Evolutionary conservation across 2,329 filamentous ascomycete species (phyloP), one percentile per base, ranked within the genome.

Genomic region (Pseudocercospora vitis): DNA sequence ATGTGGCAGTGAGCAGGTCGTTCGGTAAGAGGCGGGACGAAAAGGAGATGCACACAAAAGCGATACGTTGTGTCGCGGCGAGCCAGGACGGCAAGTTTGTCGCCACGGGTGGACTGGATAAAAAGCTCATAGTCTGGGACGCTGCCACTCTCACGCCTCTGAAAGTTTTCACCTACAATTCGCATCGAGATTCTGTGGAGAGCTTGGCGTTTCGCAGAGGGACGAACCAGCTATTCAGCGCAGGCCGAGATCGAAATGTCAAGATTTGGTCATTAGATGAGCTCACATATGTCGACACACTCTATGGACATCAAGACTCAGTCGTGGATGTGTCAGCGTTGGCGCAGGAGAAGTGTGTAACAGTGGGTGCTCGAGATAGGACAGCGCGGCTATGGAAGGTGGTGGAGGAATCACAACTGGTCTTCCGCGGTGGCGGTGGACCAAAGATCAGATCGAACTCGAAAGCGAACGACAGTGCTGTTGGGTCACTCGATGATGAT

Each of bases 331-430:
- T 99, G 50, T 88, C 89, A 59, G 87, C 89, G 18, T 80, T 95
- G 58, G 85, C 87, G 1, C 85, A 91, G 63, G 94, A 97, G 71
- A 86, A 90, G 45, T 96, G 94, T 69, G 81, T 97, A 55, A 94
- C 87, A 57, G 94, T 96, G 14, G 94, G 94, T 51, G 87, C 90
- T 4, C 81, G 94, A 60, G 94, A 99, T 71, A 85, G 92, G 53
- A 96, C 91, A 2, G 94, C 92, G 32, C 81, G 94, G 54, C 75
- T 96, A 63, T 99, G 94, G 94, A 96, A 96, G 73, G 91, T 99
- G 1, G 84, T 89, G 3, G 94, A 99, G 65, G 92, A 99, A 74
- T 89, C 88, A 1, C 94, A 99, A 70, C 82, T 99, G 5, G 91
- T 97, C 1, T 99, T 97, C 73, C 86, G 92, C 44, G 92, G 91